Percentiles rank a stretch among this genome's conserved stretches.
These are phyloP conservation scores for Sugiyamaella boreocaroliniensis DNA, from an alignment of 805 yeast species.

Conservation along the genomic window DNA sequence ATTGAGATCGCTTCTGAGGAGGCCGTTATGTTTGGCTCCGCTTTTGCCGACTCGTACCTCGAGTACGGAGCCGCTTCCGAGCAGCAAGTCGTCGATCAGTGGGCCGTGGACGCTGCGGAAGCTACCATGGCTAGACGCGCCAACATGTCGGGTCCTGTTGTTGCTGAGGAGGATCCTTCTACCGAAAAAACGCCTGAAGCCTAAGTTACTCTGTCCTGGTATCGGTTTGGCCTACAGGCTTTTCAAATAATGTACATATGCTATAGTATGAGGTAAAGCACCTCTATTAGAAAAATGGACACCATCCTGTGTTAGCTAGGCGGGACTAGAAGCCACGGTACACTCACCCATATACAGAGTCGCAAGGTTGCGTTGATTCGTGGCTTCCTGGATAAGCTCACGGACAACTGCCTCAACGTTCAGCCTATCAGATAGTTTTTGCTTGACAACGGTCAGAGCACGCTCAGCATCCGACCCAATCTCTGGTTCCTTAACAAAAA, in stretches of 20 bases:
- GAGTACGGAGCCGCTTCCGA: constrained; percentile 68
- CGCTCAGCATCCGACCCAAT: constrained; percentile 69
- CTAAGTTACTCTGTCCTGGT: not conserved
- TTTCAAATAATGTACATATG: not conserved
- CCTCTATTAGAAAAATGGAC: constrained; percentile 27
- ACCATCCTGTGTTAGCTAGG: constrained; percentile 27
- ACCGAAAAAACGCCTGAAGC: constrained; percentile 5
- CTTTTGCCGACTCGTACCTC: constrained; percentile 53
- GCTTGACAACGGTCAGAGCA: constrained; percentile 67
- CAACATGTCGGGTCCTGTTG: constrained; percentile 23
- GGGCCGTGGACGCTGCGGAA: constrained; percentile 66
- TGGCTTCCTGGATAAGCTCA: constrained; percentile 72
- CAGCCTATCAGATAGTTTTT: constrained; percentile 63
- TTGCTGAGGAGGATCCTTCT: constrained; percentile 25
- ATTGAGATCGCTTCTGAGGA: constrained; percentile 72
- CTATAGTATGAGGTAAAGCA: not conserved
- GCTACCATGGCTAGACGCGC: constrained; percentile 47
- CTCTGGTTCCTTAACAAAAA: constrained; percentile 15
- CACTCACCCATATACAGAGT: constrained; percentile 75
- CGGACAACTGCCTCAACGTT: constrained; percentile 81
- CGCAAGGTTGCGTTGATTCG: constrained; percentile 59
- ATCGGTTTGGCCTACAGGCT: not conserved
- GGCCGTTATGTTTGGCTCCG: constrained; percentile 76
- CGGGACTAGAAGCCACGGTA: constrained; percentile 1
- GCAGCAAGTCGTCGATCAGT: constrained; percentile 59